phyloP scores from a whole-genome alignment of 2,329 filamentous ascomycete genomes.

The Lachnum nothofagi region DNA sequence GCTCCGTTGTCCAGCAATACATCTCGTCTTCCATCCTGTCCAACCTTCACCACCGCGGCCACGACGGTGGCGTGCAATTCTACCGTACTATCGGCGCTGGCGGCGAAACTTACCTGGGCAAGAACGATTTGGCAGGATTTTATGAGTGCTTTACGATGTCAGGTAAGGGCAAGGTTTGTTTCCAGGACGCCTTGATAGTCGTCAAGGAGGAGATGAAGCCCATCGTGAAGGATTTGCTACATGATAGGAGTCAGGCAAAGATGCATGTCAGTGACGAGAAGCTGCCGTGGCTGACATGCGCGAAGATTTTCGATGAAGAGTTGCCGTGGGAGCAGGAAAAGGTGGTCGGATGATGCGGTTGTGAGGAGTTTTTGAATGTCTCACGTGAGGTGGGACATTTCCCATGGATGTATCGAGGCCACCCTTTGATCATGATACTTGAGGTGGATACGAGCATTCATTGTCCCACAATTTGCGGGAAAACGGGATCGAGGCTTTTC shows the following conservation, averaged over 20 bases:
- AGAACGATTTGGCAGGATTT: slow-evolving; percentile 12
- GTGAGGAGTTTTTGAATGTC: background rate
- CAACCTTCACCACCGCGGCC: slow-evolving; percentile 19
- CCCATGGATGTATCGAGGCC: background rate
- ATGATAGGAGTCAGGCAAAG: slow-evolving; percentile 11
- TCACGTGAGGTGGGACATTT: background rate
- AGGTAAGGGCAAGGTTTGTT: slow-evolving; percentile 12
- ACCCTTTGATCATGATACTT: background rate
- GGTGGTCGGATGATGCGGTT: background rate
- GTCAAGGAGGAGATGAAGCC: slow-evolving; percentile 18
- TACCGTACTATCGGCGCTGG: slow-evolving; percentile 21
- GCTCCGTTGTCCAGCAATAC: slow-evolving; percentile 25
- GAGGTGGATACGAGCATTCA: background rate
- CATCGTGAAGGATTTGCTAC: slow-evolving; percentile 17
- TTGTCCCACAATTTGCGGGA: background rate
- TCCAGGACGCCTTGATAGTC: slow-evolving; percentile 8
- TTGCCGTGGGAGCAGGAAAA: slow-evolving; percentile 48
- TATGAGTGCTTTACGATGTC: slow-evolving; percentile 21
- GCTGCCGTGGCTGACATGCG: slow-evolving; percentile 54
- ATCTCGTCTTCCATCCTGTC: slow-evolving; percentile 11
- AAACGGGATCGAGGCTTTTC: no score
- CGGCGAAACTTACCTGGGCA: slow-evolving; percentile 16
- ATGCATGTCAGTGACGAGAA: background rate
- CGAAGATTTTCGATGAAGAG: slow-evolving; percentile 53
- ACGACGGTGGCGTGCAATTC: slow-evolving; percentile 26